Base-by-base conservation (phyloP, 2,329 filamentous ascomycete species). In the Bipolaris cookei region DNA sequence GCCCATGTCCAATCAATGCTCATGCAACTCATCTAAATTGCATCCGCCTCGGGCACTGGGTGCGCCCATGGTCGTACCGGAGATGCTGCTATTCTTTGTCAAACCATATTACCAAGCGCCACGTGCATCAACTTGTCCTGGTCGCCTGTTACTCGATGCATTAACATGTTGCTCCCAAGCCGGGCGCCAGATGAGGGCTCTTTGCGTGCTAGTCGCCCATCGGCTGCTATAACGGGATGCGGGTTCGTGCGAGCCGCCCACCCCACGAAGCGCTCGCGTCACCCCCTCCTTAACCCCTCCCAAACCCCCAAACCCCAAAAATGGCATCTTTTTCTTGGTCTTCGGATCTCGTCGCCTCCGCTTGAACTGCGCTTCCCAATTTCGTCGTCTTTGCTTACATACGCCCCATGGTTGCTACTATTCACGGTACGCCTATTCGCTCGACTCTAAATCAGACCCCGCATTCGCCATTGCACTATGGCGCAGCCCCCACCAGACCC, bases 151-250 rank as follows among this genome's bases (percentile, higher is more conserved):
- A 28, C 25, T 28, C 25, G 25, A 28, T 8, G 25, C 25, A 28
- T 28, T 10, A 28, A 28, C 25, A 28, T 28, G 10, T 8, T 10
- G 25, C 25, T 28, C 25, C 38, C 46, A 58, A 54, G 45, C 49
- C 46, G 52, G 58, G 63, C 62, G 69, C 71, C 64, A 47, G 49
- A 64, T 71, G 71, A 64, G 71, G 71, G 71, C 70, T 75, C 67
- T 41, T 67, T 28, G 25, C 25, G 61, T 63, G 58, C 60, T 56
- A 54, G 56, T 64, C 54, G 59, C 61, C 58, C 55, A 37, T 52
- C 66, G 64, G 62, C 68, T 62, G 61, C 67, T 64, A 67, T 68
- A 69, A 62, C 60, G 59, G 68, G 62, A 10, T 47, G 21, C 42
- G 23, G 51, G 43, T 48, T 37, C 38, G 50, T 56, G 52, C 51